Conservation (phyloP, 257 asterid genomes). For the Scutellaria barbata region DNA sequence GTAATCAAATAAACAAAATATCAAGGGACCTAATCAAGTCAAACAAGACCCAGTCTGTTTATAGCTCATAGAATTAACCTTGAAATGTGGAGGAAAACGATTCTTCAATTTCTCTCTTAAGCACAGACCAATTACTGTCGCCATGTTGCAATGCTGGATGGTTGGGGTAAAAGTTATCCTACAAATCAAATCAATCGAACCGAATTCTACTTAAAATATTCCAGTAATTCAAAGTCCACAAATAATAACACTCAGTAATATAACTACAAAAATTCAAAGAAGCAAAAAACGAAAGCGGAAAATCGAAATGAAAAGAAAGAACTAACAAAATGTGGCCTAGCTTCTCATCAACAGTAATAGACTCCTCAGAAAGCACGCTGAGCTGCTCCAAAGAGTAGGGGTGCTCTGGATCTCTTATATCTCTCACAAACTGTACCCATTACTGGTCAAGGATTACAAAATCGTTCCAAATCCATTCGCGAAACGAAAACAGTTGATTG, state of each 20-base stretch:
- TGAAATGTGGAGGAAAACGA: slow-evolving; percentile 81
- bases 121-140: slow-evolving; percentile 87
- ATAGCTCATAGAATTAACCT: slow-evolving; percentile 49
- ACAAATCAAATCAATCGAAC: slow-evolving; percentile 14
- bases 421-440: slow-evolving; percentile 69
- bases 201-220: not conserved
- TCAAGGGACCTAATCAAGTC: not conserved
- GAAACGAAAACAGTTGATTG: not conserved
- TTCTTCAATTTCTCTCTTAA: slow-evolving; percentile 79
- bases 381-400: slow-evolving; percentile 94
- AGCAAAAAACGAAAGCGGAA: not conserved
- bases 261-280: not conserved
- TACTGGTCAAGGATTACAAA: slow-evolving; percentile 60
- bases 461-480: no score
- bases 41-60: not conserved
- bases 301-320: not conserved
- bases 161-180: slow-evolving; percentile 96
- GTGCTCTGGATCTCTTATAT: slow-evolving; percentile 96
- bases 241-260: not conserved
- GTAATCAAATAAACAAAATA: not conserved
- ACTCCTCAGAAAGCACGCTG: slow-evolving; percentile 87
- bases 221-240: not conserved
- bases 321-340: slow-evolving; percentile 83
- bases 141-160: slow-evolving; percentile 97
- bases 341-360: slow-evolving; percentile 83